Evolutionary conservation across 108 stramenopile genomes (phyloP).

Genomic region (Nannochloropsis salina): DNA sequence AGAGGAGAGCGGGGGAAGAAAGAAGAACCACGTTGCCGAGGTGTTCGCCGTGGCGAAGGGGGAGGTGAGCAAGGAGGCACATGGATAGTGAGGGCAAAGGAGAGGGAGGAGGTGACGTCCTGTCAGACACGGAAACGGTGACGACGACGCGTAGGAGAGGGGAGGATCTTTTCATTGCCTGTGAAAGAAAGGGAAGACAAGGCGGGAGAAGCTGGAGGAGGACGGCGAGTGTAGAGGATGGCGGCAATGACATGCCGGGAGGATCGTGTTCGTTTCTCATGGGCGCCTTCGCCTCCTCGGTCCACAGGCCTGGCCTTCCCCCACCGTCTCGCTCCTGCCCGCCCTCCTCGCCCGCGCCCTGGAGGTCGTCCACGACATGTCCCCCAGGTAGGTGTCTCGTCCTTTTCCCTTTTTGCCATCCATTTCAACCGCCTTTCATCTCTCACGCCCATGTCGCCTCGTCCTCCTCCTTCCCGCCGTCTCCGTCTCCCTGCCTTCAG

Average conservation of each 20-base stretch:
- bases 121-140: no score
- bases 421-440: no score
- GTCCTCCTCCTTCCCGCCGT: not conserved
- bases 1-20: no score
- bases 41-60: not conserved
- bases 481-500: not conserved
- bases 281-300: no score
- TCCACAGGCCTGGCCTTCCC: not conserved
- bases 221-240: no score
- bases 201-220: no score
- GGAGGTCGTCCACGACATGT: not conserved
- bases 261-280: no score
- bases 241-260: no score
- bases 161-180: no score
- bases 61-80: not conserved
- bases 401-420: not conserved
- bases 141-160: no score
- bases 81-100: not conserved
- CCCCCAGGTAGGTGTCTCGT: not conserved
- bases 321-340: slow-evolving; percentile 2
- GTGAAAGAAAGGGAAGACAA: no score
- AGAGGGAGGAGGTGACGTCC: not conserved
- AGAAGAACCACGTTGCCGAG: no score
- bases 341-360: not conserved
- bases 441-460: not conserved